Evolutionary conservation across 148 eudicot genomes (phyloP), one percentile per base, ranked within the genome.

Genomic region (Vaccinium macrocarpon): DNA sequence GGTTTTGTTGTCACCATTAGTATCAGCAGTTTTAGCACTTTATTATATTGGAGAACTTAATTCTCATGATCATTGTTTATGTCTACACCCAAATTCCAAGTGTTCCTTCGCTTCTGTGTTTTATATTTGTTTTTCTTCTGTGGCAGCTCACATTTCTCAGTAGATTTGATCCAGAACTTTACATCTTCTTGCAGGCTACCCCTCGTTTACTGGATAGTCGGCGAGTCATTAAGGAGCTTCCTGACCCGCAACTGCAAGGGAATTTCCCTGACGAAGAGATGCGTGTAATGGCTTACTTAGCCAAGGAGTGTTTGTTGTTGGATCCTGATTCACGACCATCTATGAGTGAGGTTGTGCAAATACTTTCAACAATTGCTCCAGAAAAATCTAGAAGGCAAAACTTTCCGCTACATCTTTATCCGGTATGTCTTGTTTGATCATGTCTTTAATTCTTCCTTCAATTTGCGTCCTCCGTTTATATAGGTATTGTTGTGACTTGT

Each of bases 321-420:
- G 98, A 96, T 90, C 99, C 99, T 76, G 99, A 95, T 84, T 88
- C 89, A 76, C 94, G 98, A 42, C 99, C 99, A 76, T 91, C 87
- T 88, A 96, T 96, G 99, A 92, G 92, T 53, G 99, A 96, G 89
- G 98, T 92, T 85, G 99, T 96, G 82, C 99, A 96, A 84, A 87
- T 96, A 81, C 97, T 96, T 82, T 91, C 93, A 80, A 92, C 95
- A 76, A 92, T 96, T 83, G 91, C 91, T 83, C 94, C 97, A 48
- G 89, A 91, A 85, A 88, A 87, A 85, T 91, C 98, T 78, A 90
- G 76, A 84, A 86, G 94, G 84, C 90, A 91, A 72, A 91, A 88
- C 80, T 83, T 92, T 80, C 84, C 92, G 19, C 14, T 88, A 35
- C 87, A 90, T 84, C 82, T 90, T 29, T 88, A 86, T 80, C 95